Evolutionary conservation across 1,139 yeast species (phyloP).

Genomic region (Debaryomycetaceae sp.): DNA sequence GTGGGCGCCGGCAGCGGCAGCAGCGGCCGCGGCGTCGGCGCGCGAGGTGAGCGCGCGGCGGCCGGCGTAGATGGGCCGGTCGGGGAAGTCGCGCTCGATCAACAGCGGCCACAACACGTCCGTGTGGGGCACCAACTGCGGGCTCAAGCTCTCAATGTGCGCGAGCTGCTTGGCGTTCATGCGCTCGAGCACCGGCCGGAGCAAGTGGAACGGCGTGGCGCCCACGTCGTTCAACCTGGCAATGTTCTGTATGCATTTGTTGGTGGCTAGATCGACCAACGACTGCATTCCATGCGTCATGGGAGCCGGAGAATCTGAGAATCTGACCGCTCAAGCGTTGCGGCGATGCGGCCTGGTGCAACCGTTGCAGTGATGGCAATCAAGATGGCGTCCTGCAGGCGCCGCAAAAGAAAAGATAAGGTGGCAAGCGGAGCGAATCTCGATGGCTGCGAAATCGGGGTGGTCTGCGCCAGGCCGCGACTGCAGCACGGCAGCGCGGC

Average conservation of each 20-base stretch:
- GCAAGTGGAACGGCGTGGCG: constrained; percentile 44
- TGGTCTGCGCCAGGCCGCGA: too few relatives aligned
- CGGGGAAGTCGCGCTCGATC: constrained; percentile 47
- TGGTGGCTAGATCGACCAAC: constrained; percentile 13
- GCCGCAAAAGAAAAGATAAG: neutral
- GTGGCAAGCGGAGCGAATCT: too few relatives aligned
- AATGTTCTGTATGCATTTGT: constrained; percentile 14
- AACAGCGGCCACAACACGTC: constrained; percentile 49
- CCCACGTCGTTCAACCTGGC: constrained; percentile 24
- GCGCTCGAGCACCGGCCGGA: constrained; percentile 38
- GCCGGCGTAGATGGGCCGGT: constrained; percentile 22
- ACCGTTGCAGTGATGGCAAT: too few relatives aligned
- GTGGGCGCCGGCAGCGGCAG: neutral
- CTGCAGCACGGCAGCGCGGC: too few relatives aligned
- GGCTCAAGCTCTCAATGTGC: constrained; percentile 40
- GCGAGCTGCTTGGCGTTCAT: constrained; percentile 46
- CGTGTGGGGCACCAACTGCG: constrained; percentile 42
- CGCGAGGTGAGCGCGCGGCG: constrained; percentile 9
- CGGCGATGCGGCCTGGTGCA: too few relatives aligned
- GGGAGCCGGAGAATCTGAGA: too few relatives aligned
- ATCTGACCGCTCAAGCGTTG: too few relatives aligned
- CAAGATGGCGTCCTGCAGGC: too few relatives aligned
- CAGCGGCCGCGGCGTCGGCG: constrained; percentile 4
- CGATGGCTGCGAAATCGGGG: too few relatives aligned
- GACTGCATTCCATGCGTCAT: constrained; percentile 3